These are phyloP conservation scores for Lecanicillium sp. DNA, from an alignment of 2,329 filamentous ascomycete genomes.

Conservation along the genomic window DNA sequence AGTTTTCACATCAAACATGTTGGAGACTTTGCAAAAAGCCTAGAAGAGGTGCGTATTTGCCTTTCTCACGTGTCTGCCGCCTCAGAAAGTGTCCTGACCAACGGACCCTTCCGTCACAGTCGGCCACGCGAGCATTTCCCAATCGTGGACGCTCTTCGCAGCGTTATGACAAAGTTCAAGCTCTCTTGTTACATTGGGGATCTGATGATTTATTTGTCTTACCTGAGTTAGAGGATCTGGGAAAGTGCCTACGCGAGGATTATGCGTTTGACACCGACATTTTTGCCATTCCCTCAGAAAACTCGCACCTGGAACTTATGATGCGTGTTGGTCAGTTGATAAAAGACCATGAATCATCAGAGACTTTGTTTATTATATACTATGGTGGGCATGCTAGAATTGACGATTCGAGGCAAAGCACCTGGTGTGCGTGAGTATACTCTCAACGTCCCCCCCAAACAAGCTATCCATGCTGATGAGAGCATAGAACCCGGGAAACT, in stretches of 20 bases:
- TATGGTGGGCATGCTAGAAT: constrained; percentile 53
- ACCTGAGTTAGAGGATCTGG: constrained; percentile 48
- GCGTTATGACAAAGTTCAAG: constrained; percentile 47
- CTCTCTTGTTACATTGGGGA: constrained; percentile 48
- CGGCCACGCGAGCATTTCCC: constrained; percentile 46
- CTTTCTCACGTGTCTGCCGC: no score
- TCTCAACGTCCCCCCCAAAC: not conserved
- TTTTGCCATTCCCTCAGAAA: constrained; percentile 50
- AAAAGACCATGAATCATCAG: constrained; percentile 45
- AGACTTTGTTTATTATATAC: constrained; percentile 50
- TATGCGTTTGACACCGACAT: constrained; percentile 50
- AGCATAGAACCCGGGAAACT: constrained; percentile 38
- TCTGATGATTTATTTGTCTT: constrained; percentile 51
- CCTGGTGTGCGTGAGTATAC: constrained; percentile 47
- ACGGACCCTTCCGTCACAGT: no score
- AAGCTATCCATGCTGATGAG: no score
- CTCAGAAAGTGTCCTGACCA: no score
- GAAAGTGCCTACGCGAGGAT: constrained; percentile 44
- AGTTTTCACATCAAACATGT: constrained; percentile 51
- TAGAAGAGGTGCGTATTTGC: constrained; percentile 46
- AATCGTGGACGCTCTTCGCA: constrained; percentile 44
- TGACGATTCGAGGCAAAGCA: constrained; percentile 50
- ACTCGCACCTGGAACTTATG: constrained; percentile 50
- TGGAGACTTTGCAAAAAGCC: constrained; percentile 42
- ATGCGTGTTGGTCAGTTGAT: constrained; percentile 47